Percentiles rank a stretch among this genome's conserved stretches.
phyloP scores from a whole-genome alignment of 352 stramenopile genomes.

The Phytophthora lateralis region DNA sequence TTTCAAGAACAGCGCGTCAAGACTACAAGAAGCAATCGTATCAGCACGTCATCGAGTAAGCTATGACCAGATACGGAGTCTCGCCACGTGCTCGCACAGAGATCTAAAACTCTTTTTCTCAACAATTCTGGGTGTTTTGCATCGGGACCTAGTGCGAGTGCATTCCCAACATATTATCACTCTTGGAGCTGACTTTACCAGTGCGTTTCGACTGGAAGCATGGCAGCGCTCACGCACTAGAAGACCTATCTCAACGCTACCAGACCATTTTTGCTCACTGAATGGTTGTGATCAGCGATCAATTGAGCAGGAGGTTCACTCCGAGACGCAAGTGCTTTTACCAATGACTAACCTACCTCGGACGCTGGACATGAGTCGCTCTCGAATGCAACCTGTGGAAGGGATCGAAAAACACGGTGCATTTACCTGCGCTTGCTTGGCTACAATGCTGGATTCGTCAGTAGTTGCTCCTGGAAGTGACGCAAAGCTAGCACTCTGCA shows the following conservation, averaged over 20 bases:
- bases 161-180: constrained; percentile 75
- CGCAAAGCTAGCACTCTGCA: constrained; percentile 52
- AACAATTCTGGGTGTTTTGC: constrained; percentile 48
- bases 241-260: constrained; percentile 29
- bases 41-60: constrained; percentile 43
- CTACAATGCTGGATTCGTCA: constrained; percentile 62
- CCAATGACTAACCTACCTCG: constrained; percentile 81
- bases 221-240: constrained; percentile 54
- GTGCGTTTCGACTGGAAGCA: constrained; percentile 47
- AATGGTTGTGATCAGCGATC: constrained; percentile 44
- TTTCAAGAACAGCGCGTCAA: constrained; percentile 36
- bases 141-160: constrained; percentile 50
- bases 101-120: constrained; percentile 49
- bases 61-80: constrained; percentile 50
- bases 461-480: constrained; percentile 14
- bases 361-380: constrained; percentile 62
- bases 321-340: constrained; percentile 45
- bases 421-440: constrained; percentile 61
- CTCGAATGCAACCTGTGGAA: constrained; percentile 37
- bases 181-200: constrained; percentile 71
- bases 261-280: constrained; percentile 60
- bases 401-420: constrained; percentile 62
- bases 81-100: constrained; percentile 36
- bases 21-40: constrained; percentile 44
- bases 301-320: constrained; percentile 56